Evolutionary conservation across 768 basidiomycete species (phyloP), one percentile per base, ranked within the genome.

Genomic region (Russula olivacea): DNA sequence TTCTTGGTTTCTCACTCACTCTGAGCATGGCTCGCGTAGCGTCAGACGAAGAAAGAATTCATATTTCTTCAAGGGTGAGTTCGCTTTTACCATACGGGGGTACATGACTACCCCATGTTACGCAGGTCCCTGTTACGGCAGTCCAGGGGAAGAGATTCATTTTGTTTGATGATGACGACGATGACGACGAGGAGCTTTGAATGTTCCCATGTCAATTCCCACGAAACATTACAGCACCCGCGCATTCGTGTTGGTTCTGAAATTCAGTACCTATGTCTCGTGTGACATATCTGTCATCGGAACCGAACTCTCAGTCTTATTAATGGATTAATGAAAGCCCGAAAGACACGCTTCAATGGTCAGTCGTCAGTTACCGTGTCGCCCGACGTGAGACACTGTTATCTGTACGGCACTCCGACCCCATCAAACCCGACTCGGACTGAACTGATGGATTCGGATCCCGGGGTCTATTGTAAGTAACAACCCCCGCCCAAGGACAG

Each of bases 141-240:
- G 57, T 60, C 23, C 64, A 65, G 14, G 65, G 69, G 1, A 74
- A 74, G 61, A 59, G 73, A n/a, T 74, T 72, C 61, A 72, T 74
- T 0, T 58, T 68, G 14, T 59, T 71, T 7, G 68, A 70, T 34
- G 70, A 73, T 28, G 70, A 72, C n/a, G 72, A 73, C 2, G 72
- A 72, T 0, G 72, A 68, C 19, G 58, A 67, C n/a, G 64, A 65
- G 38, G 63, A 66, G 19, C 45, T 58, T n/a, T 66, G 51, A 61
- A 23, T n/a, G 23, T 64, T 55, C 54, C 48, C 58, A 60, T 17
- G 47, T 43, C 34, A 40, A 34, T 43, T 43, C 5, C 30, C n/a
- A 28, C 8, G 15, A 21, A 25, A 17, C 10, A 17, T 28, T 3
- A 36, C 23, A 15, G 23, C 32, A 10, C 28, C 23, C 23, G 17